phyloP scores from a whole-genome alignment of 2,329 filamentous ascomycete species.

The Parastagonospora avenae region DNA sequence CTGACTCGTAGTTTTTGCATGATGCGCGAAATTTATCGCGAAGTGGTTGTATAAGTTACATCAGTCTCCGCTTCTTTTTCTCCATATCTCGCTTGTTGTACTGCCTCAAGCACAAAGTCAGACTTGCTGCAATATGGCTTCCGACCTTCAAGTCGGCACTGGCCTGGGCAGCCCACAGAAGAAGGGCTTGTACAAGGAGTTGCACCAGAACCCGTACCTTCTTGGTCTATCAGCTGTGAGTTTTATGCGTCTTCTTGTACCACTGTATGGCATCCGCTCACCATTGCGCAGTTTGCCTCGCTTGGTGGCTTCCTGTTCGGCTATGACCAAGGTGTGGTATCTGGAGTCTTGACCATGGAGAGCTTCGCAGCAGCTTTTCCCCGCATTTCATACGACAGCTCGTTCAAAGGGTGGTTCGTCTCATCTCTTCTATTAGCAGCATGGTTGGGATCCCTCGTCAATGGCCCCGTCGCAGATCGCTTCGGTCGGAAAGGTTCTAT shows the following conservation, averaged over 20 bases:
- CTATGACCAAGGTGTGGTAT: conserved; percentile 27
- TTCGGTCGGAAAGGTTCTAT: conserved; percentile 27
- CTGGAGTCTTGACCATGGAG: conserved; percentile 27
- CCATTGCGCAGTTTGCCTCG: conserved; percentile 17
- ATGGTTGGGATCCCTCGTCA: conserved; percentile 29
- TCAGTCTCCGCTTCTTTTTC: not conserved
- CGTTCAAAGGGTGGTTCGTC: conserved; percentile 30
- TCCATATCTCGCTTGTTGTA: not conserved
- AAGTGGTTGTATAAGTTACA: conserved; percentile 10
- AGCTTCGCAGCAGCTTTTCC: conserved; percentile 26
- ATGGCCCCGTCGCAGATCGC: conserved; percentile 26
- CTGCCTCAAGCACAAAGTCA: not conserved
- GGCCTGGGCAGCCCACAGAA: conserved; percentile 10
- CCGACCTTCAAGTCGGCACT: conserved; percentile 5
- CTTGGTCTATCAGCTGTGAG: conserved; percentile 23
- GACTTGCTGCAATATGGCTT: conserved; percentile 6
- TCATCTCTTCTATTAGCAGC: conserved; percentile 24
- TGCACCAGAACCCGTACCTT: conserved; percentile 26
- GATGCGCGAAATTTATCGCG: not conserved
- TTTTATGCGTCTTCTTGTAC: too few species aligned
- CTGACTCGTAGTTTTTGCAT: conserved; percentile 10
- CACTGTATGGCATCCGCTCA: too few species aligned
- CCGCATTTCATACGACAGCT: conserved; percentile 20
- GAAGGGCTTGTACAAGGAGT: conserved; percentile 23
- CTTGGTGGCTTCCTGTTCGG: conserved; percentile 28